Evolutionary conservation across 1,284 basidiomycete genomes (phyloP).

Genomic region (Ceratobasidium sp.): DNA sequence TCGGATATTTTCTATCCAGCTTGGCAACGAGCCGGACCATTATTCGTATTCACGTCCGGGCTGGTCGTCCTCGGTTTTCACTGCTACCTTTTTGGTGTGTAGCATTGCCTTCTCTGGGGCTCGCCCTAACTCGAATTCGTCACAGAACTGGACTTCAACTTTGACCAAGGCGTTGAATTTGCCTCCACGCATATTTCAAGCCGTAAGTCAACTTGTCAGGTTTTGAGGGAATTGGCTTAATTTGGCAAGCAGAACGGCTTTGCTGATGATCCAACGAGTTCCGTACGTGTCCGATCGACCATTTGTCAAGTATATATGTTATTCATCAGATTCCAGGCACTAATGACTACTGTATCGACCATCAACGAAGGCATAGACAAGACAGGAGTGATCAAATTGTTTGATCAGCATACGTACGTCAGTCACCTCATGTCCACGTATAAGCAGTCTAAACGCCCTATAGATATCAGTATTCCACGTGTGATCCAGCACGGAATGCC

Average conservation of each 20-base stretch:
- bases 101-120: not conserved
- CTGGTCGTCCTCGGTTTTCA: conserved; percentile 50
- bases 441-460: too few relatives aligned
- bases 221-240: not conserved
- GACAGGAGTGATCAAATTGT: conserved; percentile 48
- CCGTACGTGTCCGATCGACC: conserved; percentile 21
- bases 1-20: conserved; percentile 49
- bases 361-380: conserved; percentile 50
- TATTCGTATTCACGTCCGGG: conserved; percentile 49
- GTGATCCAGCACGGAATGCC: conserved; percentile 51
- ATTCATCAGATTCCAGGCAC: conserved; percentile 39
- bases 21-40: conserved; percentile 54
- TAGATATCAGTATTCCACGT: conserved; percentile 54
- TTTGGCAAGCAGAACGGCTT: conserved; percentile 42
- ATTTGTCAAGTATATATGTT: too few relatives aligned
- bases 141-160: conserved; percentile 49
- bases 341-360: conserved; percentile 50
- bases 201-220: conserved; percentile 42
- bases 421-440: not conserved
- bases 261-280: conserved; percentile 48
- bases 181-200: conserved; percentile 49
- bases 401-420: conserved; percentile 51
- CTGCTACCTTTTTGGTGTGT: conserved; percentile 49
- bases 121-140: not conserved
- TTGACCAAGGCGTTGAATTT: conserved; percentile 48